These are phyloP conservation scores for Puccinia polysora DNA, from an alignment of 1,284 basidiomycete species.

Conservation along the genomic window DNA sequence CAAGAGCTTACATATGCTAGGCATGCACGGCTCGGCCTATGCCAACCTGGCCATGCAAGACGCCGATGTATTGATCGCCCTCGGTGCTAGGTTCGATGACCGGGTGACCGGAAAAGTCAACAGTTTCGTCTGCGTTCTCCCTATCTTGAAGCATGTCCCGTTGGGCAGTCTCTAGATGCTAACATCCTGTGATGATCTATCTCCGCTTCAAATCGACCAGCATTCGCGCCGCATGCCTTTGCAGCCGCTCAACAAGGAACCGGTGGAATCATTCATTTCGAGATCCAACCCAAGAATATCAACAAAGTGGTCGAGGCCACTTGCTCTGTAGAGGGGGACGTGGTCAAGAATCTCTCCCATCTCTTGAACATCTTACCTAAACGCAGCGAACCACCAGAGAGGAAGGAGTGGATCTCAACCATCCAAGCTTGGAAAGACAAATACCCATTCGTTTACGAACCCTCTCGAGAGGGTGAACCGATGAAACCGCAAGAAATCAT, in stretches of 20 bases:
- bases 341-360: constrained; percentile 72
- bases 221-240: constrained; percentile 83
- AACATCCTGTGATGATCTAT: not conserved
- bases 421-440: constrained; percentile 78
- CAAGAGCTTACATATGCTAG: constrained; percentile 90
- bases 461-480: no score
- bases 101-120: constrained; percentile 91
- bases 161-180: not conserved
- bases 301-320: constrained; percentile 97
- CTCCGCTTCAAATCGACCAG: constrained; percentile 50
- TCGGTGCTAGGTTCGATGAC: constrained; percentile 94
- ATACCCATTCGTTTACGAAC: constrained; percentile 82
- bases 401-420: constrained; percentile 74
- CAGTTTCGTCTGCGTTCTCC: constrained; percentile 53
- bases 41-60: constrained; percentile 97
- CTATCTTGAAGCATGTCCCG: not conserved
- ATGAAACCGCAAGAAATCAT: no score
- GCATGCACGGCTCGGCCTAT: constrained; percentile 97
- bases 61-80: constrained; percentile 94
- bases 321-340: constrained; percentile 89
- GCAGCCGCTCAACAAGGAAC: constrained; percentile 78
- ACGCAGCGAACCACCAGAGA: constrained; percentile 56
- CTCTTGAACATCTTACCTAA: constrained; percentile 72
- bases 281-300: constrained; percentile 97
- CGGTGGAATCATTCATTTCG: constrained; percentile 98